Evolutionary conservation across 768 basidiomycete genomes (phyloP).

Genomic region (Mycena alexandri): DNA sequence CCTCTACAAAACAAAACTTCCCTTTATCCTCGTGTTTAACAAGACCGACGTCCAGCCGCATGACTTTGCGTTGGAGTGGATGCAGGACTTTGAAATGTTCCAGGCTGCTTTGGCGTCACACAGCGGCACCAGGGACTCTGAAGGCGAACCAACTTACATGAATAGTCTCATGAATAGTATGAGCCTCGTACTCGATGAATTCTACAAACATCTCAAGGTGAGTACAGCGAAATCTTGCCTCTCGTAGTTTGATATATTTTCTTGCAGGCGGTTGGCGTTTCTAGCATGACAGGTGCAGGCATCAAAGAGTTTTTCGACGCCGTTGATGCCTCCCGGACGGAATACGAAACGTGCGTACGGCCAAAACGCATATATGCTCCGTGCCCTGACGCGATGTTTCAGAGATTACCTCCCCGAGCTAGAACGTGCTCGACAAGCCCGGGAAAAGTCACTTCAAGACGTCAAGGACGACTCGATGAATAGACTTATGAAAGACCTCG

Average conservation of each 20-base stretch:
- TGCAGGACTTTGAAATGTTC: slow-evolving; percentile 97
- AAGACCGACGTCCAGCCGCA: slow-evolving; percentile 95
- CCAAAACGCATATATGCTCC: background rate
- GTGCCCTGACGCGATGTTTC: slow-evolving; percentile 24
- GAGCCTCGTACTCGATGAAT: slow-evolving; percentile 98
- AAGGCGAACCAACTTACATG: slow-evolving; percentile 97
- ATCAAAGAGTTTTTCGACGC: slow-evolving; percentile 93
- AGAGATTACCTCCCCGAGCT: slow-evolving; percentile 96
- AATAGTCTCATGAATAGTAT: slow-evolving; percentile 99
- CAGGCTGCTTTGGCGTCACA: slow-evolving; percentile 87
- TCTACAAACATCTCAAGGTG: slow-evolving; percentile 96
- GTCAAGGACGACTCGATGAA: slow-evolving; percentile 83
- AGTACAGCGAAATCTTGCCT: slow-evolving; percentile 34
- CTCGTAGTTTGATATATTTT: slow-evolving; percentile 1
- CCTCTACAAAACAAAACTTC: slow-evolving; percentile 96
- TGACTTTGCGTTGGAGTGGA: slow-evolving; percentile 96
- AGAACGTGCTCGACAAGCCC: slow-evolving; percentile 71
- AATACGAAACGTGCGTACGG: slow-evolving; percentile 84
- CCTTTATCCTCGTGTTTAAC: slow-evolving; percentile 98
- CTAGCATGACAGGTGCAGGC: slow-evolving; percentile 95
- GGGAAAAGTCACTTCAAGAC: slow-evolving; percentile 73
- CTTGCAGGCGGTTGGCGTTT: slow-evolving; percentile 91
- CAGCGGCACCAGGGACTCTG: slow-evolving; percentile 73
- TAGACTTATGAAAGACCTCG: slow-evolving; percentile 83
- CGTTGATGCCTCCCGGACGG: slow-evolving; percentile 87